Base-by-base conservation (phyloP, 148 eudicot species). In the Rhododendron mucronatum region DNA sequence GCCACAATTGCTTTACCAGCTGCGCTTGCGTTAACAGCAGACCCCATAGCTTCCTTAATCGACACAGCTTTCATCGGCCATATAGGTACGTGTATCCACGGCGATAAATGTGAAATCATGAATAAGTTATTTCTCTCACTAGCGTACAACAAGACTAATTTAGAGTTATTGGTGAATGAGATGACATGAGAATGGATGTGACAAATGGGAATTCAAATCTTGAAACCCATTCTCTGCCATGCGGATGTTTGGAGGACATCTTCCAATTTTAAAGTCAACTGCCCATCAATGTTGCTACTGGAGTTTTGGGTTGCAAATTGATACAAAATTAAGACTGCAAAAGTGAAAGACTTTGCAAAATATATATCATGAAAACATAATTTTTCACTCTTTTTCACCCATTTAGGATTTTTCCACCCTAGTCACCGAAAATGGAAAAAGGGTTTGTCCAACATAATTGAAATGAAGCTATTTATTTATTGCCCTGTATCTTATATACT, bases 31-130 rank as follows among this genome's bases (percentile, higher is more conserved):
- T 90, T 93, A 63, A 88, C 91, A 26, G 95, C 95, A 28, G 95
- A 93, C 84, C 95, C 95, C 13, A 85, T 93, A 82, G 95, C 95
- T 41, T 93, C 95, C 69, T 89, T 93, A 16, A 87, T 93, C 28
- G 95, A 93, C 79, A 93, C 92, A 11, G 93, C 95, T 9, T 93
- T 93, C 82, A 92, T 93, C 37, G 95, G 93, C 85, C 93, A 91
- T 44, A 85, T 93, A 79, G 95, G 95, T 91, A 82, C 74, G 82
- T 61, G 16, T 35, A 21, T 71, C 63, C 63, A 28, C 15, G 65
- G 33, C 16, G 7, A 51, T 51, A 51, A 16, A 82, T 39, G 50
- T 82, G 50, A 44, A 61, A 78, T 26, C 11, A 61, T 61, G 74
- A 78, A 21, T 78, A 41, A 3, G 59, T 55, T 39, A 7, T 41